Evolutionary conservation across 2,329 filamentous ascomycete species (phyloP), one percentile per base, ranked within the genome.

Genomic region (Westerdykella sp.): DNA sequence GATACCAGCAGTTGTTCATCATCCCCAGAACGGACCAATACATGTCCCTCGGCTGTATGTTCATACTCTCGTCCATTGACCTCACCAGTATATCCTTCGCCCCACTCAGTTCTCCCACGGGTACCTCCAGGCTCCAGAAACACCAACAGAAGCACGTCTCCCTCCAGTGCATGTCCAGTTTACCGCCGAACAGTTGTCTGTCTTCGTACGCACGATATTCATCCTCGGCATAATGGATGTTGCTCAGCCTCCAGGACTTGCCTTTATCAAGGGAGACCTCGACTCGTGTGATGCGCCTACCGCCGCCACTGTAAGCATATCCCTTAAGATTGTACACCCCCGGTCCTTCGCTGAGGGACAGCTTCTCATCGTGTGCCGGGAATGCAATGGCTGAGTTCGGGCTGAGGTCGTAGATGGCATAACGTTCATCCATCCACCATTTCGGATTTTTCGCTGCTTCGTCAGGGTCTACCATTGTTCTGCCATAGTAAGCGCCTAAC

Each of bases 1-100:
- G 77, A 65, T 85, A 96, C 90, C 90, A 96, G 0, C 87, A 86
- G 56, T 95, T 95, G 68, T 95, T 95, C 90, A 96, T 95, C 90
- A 96, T 96, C 0, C 90, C 89, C 32, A 95, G 71, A 2, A 95
- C 88, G 47, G 81, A 89, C 90, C 90, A 96, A 69, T 95, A 95
- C 87, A 95, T 93, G 57, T 96, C 90, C 48, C 87, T 77, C 4
- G 90, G 90, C 62, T 95, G 88, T 0, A 87, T 73, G 66, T 85
- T 87, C 79, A 95, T 84, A 42, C 83, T 79, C 51, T 95, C 90
- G 54, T 96, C 90, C 88, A 95, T 95, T 4, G 84, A 84, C 36
- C 90, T 77, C 5, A 95, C 81, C 58, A 94, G 76, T 31, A 96
- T 80, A 56, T 89, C 87, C 35, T 81, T 77, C 1, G 85, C 78